phyloP scores from a whole-genome alignment of 176 grass and related monocot genomes.

The Oryza punctata region DNA sequence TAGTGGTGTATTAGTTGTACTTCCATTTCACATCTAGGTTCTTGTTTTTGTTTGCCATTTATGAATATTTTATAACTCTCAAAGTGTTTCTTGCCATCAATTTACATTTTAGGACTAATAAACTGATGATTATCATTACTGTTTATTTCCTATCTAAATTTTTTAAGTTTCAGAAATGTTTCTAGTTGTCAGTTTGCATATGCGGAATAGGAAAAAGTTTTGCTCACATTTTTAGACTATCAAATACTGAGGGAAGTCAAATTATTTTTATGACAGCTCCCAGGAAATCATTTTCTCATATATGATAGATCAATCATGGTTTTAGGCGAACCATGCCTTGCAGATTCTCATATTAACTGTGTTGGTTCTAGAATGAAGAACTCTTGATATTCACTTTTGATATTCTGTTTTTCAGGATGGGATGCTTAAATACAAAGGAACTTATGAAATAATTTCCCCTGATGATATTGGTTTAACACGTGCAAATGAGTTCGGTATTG shows the following conservation, averaged over 20 bases:
- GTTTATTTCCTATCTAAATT: not conserved
- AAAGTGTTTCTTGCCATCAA: not conserved
- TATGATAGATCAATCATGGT: not conserved
- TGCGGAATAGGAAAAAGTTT: not conserved
- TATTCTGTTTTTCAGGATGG: slow-evolving; percentile 69
- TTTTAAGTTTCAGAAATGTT: not conserved
- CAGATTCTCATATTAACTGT: not conserved
- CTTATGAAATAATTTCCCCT: slow-evolving; percentile 98
- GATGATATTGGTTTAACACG: slow-evolving; percentile 94
- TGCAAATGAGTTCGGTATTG: slow-evolving; percentile 93
- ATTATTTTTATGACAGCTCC: not conserved
- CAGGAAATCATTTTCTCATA: not conserved
- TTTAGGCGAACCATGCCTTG: not conserved
- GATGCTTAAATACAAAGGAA: slow-evolving; percentile 97
- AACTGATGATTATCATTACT: not conserved
- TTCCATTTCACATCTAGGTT: not conserved
- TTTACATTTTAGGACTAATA: not conserved
- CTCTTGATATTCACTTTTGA: not conserved
- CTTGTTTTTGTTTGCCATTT: not conserved
- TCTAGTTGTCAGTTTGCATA: not conserved
- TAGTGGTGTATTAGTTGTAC: not conserved
- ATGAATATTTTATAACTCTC: not conserved
- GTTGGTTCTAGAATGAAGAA: not conserved
- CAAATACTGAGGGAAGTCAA: not conserved
- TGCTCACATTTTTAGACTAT: not conserved